Evolutionary conservation across 1,139 yeast genomes (phyloP).

Genomic region (Candida sp.): DNA sequence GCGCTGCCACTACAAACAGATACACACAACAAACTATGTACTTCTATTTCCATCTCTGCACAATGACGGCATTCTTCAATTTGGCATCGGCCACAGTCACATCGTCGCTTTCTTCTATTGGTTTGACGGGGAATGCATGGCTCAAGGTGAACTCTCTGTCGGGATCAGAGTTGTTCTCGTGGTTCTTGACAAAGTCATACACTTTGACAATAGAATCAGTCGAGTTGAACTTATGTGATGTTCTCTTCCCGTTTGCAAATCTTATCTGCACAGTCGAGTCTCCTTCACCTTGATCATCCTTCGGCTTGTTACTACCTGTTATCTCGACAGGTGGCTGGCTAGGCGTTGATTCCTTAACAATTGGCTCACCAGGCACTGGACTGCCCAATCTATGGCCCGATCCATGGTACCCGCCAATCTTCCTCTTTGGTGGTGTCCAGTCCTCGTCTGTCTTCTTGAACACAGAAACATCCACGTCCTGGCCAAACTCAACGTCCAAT

Average conservation of each 20-base stretch:
- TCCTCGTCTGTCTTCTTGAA: slow-evolving; percentile 81
- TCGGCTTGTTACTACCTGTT: slow-evolving; percentile 22
- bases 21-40: neutral
- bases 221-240: slow-evolving; percentile 67
- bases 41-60: slow-evolving; percentile 70
- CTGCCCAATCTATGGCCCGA: slow-evolving; percentile 90
- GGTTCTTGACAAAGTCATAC: slow-evolving; percentile 65
- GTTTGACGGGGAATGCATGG: slow-evolving; percentile 84
- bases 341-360: slow-evolving; percentile 1
- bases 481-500: slow-evolving; percentile 85
- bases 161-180: slow-evolving; percentile 47
- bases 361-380: slow-evolving; percentile 79
- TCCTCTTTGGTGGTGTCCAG: slow-evolving; percentile 72
- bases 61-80: slow-evolving; percentile 83
- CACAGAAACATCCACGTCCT: slow-evolving; percentile 96
- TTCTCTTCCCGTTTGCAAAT: slow-evolving; percentile 79
- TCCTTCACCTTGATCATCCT: slow-evolving; percentile 49
- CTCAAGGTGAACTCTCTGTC: slow-evolving; percentile 67
- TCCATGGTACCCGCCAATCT: slow-evolving; percentile 76
- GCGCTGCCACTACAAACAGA: too few species aligned
- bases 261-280: slow-evolving; percentile 84
- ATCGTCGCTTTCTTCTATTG: slow-evolving; percentile 57
- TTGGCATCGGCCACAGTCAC: slow-evolving; percentile 75
- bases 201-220: slow-evolving; percentile 69
- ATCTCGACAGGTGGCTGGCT: slow-evolving; percentile 7